Evolutionary conservation across 2,329 filamentous ascomycete species (phyloP).

Genomic region (Aureobasidium sp.): DNA sequence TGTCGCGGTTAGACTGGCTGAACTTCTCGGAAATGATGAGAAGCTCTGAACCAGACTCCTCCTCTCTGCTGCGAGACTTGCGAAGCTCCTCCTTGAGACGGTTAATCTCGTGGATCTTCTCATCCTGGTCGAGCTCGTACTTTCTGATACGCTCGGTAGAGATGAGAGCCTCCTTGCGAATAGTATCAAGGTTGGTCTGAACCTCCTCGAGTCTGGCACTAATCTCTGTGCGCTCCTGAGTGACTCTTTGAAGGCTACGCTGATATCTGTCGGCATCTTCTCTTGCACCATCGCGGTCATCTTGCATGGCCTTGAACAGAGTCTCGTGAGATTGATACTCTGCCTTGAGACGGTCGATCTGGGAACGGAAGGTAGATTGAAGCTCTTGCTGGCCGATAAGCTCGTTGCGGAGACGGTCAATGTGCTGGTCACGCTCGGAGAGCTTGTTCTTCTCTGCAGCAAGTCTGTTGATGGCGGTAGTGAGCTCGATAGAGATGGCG

Average conservation of each 20-base stretch:
- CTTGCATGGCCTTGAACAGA: slow-evolving; percentile 17
- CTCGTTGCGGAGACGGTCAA: slow-evolving; percentile 20
- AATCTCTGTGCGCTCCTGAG: slow-evolving; percentile 22
- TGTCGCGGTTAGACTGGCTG: slow-evolving; percentile 19
- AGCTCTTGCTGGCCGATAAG: slow-evolving; percentile 18
- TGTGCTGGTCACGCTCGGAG: slow-evolving; percentile 21
- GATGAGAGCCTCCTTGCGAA: slow-evolving; percentile 20
- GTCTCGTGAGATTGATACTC: slow-evolving; percentile 19
- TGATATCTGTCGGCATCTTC: slow-evolving; percentile 22
- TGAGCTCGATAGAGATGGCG: slow-evolving; percentile 17
- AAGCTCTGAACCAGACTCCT: slow-evolving; percentile 20
- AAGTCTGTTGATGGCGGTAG: slow-evolving; percentile 18
- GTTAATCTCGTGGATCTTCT: slow-evolving; percentile 21
- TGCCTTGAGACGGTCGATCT: slow-evolving; percentile 19
- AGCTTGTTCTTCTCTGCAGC: slow-evolving; percentile 21
- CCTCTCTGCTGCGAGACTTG: slow-evolving; percentile 17
- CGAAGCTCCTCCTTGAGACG: slow-evolving; percentile 22
- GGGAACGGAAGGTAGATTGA: slow-evolving; percentile 17
- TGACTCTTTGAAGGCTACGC: slow-evolving; percentile 19
- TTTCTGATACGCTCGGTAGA: slow-evolving; percentile 20
- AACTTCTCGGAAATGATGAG: slow-evolving; percentile 19
- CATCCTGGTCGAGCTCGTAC: slow-evolving; percentile 20
- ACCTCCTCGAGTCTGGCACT: slow-evolving; percentile 20
- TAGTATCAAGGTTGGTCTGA: slow-evolving; percentile 17
- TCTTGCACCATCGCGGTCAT: slow-evolving; percentile 20